Evolutionary conservation across 1,139 yeast species (phyloP).

Genomic region (Protomyces macrosporus): DNA sequence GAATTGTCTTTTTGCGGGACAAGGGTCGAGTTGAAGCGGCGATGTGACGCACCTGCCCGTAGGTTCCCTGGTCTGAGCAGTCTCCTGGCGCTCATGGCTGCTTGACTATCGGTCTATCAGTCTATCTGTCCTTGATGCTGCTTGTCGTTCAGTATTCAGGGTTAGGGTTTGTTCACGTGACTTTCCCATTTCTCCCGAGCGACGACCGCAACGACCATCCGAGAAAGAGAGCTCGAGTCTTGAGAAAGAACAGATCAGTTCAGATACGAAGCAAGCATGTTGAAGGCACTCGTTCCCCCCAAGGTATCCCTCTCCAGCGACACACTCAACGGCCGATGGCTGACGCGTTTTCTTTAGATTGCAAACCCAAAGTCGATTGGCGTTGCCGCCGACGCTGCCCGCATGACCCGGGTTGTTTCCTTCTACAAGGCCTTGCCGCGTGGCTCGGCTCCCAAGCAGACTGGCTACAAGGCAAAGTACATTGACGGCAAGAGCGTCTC

Average conservation of each 20-base stretch:
- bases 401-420: conserved; percentile 90
- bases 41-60: not conserved
- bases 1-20: not conserved
- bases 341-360: conserved; percentile 7
- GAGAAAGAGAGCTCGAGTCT: not conserved
- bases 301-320: not conserved
- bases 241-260: not conserved
- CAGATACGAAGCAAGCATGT: conserved; percentile 1
- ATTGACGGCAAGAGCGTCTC: conserved; percentile 64
- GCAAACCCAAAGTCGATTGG: conserved; percentile 63
- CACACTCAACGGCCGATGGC: not conserved
- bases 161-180: not conserved
- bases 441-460: conserved; percentile 65
- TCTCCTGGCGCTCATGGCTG: not conserved
- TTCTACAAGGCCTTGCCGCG: conserved; percentile 96
- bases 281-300: conserved; percentile 24
- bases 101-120: not conserved
- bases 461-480: conserved; percentile 59
- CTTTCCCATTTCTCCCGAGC: not conserved
- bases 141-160: not conserved
- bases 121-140: too few species aligned
- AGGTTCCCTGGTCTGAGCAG: not conserved
- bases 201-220: not conserved
- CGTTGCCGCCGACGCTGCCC: conserved; percentile 91
- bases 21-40: not conserved